Evolutionary conservation across 1,139 yeast genomes (phyloP).

Genomic region (Taphrina wiesneri): DNA sequence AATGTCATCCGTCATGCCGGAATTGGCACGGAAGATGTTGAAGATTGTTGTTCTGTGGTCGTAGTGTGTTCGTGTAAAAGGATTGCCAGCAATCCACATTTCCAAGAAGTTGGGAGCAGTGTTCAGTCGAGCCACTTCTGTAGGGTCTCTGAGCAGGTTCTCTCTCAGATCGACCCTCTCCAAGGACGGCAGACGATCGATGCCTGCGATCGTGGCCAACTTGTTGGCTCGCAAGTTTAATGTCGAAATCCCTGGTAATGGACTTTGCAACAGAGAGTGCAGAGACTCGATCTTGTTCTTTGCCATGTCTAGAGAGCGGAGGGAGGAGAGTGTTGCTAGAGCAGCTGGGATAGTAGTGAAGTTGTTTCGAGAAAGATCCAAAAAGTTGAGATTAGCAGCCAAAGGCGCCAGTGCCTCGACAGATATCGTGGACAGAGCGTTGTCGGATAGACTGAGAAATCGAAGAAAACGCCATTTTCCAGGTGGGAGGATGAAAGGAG

Average conservation of each 20-base stretch:
- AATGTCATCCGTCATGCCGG: conserved; percentile 51
- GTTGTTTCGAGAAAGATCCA: conserved; percentile 60
- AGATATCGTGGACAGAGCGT: conserved; percentile 54
- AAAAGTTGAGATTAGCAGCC: conserved; percentile 53
- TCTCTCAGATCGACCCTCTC: conserved; percentile 62
- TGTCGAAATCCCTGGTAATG: conserved; percentile 52
- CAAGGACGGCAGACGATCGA: conserved; percentile 52
- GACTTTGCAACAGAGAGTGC: conserved; percentile 39
- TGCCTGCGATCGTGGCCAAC: conserved; percentile 52
- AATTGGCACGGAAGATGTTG: conserved; percentile 53
- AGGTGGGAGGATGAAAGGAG: conserved; percentile 45
- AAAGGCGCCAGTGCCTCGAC: conserved; percentile 55
- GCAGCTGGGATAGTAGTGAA: conserved; percentile 58
- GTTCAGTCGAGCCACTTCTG: conserved; percentile 46
- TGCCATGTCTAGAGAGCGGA: conserved; percentile 60
- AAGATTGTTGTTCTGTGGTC: conserved; percentile 42
- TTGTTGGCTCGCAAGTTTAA: conserved; percentile 60
- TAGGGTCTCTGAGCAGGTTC: conserved; percentile 50
- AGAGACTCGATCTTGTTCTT: conserved; percentile 53
- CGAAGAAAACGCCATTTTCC: conserved; percentile 58
- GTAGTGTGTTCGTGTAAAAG: conserved; percentile 40
- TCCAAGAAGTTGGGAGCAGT: conserved; percentile 39
- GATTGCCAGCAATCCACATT: conserved; percentile 42
- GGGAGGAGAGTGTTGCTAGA: conserved; percentile 52
- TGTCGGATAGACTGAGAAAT: conserved; percentile 60